Conservation (phyloP, 352 stramenopile genomes). For the Thraustotheca clavata region DNA sequence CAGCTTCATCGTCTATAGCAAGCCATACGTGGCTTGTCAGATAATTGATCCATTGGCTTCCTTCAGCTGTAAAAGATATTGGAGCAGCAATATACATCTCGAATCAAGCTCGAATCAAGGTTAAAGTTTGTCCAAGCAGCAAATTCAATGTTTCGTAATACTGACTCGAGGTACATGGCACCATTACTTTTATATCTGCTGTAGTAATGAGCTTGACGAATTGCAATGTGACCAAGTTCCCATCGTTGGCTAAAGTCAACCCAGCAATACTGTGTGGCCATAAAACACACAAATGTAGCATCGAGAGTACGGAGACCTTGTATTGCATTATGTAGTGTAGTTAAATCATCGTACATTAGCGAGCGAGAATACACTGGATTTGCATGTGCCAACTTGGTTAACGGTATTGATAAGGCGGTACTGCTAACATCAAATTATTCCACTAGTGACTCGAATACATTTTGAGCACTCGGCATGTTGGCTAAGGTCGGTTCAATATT, state of each 20-base stretch:
- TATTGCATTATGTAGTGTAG: not conserved
- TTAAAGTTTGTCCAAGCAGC: not conserved
- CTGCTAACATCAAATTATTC: too few relatives aligned
- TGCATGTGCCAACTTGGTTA: too few relatives aligned
- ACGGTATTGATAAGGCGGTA: too few relatives aligned
- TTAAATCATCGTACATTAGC: not conserved
- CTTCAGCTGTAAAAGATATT: not conserved
- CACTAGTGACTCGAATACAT: too few relatives aligned
- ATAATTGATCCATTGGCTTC: not conserved
- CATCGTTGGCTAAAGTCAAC: not conserved
- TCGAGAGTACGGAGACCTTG: not conserved
- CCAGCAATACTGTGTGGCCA: slow-evolving; percentile 1
- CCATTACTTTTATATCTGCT: not conserved
- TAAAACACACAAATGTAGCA: not conserved
- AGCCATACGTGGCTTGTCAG: not conserved
- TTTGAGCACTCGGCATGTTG: too few relatives aligned
- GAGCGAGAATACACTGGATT: not conserved
- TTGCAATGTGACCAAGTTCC: not conserved
- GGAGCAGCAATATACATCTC: not conserved
- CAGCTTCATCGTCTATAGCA: not conserved
- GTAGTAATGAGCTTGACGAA: not conserved
- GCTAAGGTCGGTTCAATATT: too few relatives aligned
- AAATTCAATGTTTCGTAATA: slow-evolving; percentile 7
- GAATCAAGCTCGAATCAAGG: not conserved
- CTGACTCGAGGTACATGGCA: not conserved